Evolutionary conservation across 2,329 filamentous ascomycete genomes (phyloP).

Genomic region (Diaporthe sp.): DNA sequence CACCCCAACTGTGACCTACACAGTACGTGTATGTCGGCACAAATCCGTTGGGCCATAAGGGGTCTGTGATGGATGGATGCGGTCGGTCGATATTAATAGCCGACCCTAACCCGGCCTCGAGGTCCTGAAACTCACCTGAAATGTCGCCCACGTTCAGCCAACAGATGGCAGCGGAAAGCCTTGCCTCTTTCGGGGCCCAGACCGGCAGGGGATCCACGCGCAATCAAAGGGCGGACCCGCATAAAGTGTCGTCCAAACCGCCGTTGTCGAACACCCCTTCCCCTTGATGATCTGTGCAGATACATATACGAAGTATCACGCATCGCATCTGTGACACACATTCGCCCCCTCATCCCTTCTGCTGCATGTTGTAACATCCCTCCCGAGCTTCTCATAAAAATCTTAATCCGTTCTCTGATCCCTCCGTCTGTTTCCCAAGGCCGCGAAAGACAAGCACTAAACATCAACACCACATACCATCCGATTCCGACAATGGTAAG

Average conservation of each 20-base stretch:
- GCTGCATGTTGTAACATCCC: background rate
- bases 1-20: background rate
- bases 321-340: slow-evolving; percentile 17
- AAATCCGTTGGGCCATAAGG: background rate
- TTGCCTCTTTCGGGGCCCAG: slow-evolving; percentile 25
- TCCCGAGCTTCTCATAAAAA: slow-evolving; percentile 12
- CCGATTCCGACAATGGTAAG: slow-evolving; percentile 18
- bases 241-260: slow-evolving; percentile 32
- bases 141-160: slow-evolving; percentile 6
- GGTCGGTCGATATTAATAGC: slow-evolving; percentile 19
- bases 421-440: background rate
- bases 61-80: background rate
- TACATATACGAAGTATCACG: slow-evolving; percentile 25
- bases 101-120: background rate
- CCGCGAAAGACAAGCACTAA: background rate
- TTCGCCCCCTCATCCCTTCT: slow-evolving; percentile 2
- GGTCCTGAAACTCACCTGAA: slow-evolving; percentile 20
- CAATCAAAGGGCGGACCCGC: slow-evolving; percentile 31
- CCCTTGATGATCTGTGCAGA: slow-evolving; percentile 32
- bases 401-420: background rate
- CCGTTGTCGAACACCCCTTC: slow-evolving; percentile 13
- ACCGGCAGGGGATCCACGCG: slow-evolving; percentile 32
- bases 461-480: background rate
- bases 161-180: slow-evolving; percentile 24
- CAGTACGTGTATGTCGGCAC: background rate